Conservation (phyloP, 2,329 filamentous ascomycete species). For the Aspergillus quadricinctus region DNA sequence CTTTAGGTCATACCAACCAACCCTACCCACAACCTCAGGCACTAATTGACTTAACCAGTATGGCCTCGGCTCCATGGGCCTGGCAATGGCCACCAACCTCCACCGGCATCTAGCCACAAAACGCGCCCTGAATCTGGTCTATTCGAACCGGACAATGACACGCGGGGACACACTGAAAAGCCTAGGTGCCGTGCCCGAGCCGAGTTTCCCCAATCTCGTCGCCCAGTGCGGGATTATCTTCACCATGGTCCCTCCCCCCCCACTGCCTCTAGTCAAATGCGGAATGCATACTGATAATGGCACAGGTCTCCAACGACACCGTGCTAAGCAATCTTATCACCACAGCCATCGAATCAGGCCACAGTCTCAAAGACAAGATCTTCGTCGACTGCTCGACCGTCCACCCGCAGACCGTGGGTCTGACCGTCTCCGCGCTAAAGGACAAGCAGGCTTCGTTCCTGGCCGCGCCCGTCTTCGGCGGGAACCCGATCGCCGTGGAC, state of each 20-base stretch:
- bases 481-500: slow-evolving; percentile 40
- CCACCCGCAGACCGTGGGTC: slow-evolving; percentile 63
- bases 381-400: slow-evolving; percentile 86
- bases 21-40: not conserved
- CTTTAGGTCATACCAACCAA: not conserved
- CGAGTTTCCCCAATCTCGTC: slow-evolving; percentile 32
- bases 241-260: slow-evolving; percentile 31
- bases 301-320: slow-evolving; percentile 38
- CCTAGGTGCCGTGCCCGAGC: slow-evolving; percentile 31
- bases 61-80: slow-evolving; percentile 44
- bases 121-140: slow-evolving; percentile 31
- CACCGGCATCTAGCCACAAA: slow-evolving; percentile 36
- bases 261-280: not conserved
- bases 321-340: slow-evolving; percentile 32
- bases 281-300: slow-evolving; percentile 1
- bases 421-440: slow-evolving; percentile 29
- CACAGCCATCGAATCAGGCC: slow-evolving; percentile 20
- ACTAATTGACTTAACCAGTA: slow-evolving; percentile 22
- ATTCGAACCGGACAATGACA: slow-evolving; percentile 40
- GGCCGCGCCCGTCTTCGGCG: slow-evolving; percentile 43
- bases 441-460: slow-evolving; percentile 35
- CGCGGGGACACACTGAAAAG: slow-evolving; percentile 34
- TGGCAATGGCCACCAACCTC: slow-evolving; percentile 42
- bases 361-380: slow-evolving; percentile 62
- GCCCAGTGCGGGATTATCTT: slow-evolving; percentile 38